Evolutionary conservation across 176 grass and related monocot genomes (phyloP), one percentile per base, ranked within the genome.

Genomic region (Carex littledalei): DNA sequence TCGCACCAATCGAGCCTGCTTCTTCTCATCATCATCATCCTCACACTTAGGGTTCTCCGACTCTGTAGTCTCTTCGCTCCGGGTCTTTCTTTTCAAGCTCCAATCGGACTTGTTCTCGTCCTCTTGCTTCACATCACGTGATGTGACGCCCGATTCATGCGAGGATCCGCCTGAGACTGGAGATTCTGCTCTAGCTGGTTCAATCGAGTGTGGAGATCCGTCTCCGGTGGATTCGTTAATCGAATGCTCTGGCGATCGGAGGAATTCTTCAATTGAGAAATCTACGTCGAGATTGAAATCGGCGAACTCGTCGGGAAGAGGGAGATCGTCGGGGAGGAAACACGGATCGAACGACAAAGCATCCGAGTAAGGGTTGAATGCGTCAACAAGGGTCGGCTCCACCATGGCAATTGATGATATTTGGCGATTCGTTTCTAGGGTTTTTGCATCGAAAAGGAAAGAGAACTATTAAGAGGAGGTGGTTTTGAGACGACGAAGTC

Each of bases 251-350:
- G 87, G 90, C 9, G 93, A 83, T 0, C 78, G 85, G 53, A 88
- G 91, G 71, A 99, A 90, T 3, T 98, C 93, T 0, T 95, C 95
- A 77, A 98, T 64, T 20, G 88, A 88, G 88, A 98, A 95, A 73
- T 98, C 91, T 1, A 79, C 63, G 12, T 86, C 86, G 24, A 98
- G 81, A 50, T 94, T 90, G 70, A 98, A 91, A 63, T 98, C 91
- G 83, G 32, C 21, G 83, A 94, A 90, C 34, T 87, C 82, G 3
- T 69, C 35, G 22, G 92, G 86, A 65, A 89, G 78, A 61, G 86
- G 69, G 35, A 64, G 61, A 60, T 84, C 86, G 56, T 76, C 85
- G 62, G 92, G 78, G 11, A 78, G 85, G 65, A 97, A 17, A 54
- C 88, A 89, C 47, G 89, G 86, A 79, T 98, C 95, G 87, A 94